These are phyloP conservation scores for Selenicereus undatus DNA, from an alignment of 148 eudicot genomes.

Conservation along the genomic window DNA sequence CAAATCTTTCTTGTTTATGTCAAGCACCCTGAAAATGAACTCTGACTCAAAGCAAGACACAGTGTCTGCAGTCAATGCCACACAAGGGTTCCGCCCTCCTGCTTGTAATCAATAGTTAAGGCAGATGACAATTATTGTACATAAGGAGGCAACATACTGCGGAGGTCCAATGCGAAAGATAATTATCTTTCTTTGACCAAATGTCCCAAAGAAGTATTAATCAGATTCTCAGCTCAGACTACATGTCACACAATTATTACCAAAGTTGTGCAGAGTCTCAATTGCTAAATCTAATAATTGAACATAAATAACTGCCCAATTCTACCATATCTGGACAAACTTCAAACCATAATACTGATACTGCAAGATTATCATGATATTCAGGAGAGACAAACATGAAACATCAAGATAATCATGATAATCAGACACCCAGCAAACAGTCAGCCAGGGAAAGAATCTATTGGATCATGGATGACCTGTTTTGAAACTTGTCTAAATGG, in stretches of 20 bases:
- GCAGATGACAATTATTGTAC: background rate
- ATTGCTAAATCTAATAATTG: background rate
- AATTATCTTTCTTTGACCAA: background rate
- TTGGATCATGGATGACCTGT: constrained; percentile 9
- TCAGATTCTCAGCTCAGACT: background rate
- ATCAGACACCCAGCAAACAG: too few relatives aligned
- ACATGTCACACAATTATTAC: background rate
- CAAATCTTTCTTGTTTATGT: background rate
- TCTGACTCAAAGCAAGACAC: background rate
- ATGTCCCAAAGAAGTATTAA: background rate
- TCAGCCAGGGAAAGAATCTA: background rate
- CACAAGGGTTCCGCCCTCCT: background rate
- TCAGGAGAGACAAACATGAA: background rate
- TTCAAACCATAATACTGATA: background rate
- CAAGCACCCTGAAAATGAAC: constrained; percentile 2
- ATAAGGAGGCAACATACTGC: background rate
- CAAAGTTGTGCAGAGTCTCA: background rate
- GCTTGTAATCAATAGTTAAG: background rate
- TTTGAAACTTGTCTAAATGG: background rate
- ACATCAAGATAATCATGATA: too few relatives aligned
- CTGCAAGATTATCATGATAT: background rate
- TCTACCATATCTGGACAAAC: background rate
- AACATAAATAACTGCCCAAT: background rate
- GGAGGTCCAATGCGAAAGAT: background rate
- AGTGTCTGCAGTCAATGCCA: background rate